Percentiles rank a stretch among this genome's conserved stretches.
phyloP scores from a whole-genome alignment of 345 rosid genomes.

The Odontarrhena argentea region DNA sequence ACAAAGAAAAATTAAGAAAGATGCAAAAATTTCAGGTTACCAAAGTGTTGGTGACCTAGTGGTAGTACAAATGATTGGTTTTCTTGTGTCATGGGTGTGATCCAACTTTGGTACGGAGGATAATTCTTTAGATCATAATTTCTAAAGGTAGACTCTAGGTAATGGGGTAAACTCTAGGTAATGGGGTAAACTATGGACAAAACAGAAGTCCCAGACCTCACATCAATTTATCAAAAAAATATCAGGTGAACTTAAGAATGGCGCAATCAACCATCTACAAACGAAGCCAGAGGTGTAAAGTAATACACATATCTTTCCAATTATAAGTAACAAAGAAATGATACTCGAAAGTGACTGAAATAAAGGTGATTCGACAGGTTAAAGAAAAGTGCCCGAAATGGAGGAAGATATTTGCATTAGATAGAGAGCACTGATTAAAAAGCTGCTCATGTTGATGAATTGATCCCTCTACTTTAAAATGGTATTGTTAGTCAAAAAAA shows the following conservation, averaged over 20 bases:
- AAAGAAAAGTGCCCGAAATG: slow-evolving; percentile 13
- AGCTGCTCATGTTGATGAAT: slow-evolving; percentile 11
- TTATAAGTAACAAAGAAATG: not conserved
- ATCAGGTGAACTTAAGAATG: not conserved
- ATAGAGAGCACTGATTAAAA: slow-evolving; percentile 24
- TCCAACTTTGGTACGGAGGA: no score
- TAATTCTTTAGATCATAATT: no score
- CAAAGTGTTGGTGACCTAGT: no score
- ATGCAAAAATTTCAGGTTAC: no score
- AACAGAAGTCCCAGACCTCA: no score
- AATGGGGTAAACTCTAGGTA: no score
- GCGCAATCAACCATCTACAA: not conserved
- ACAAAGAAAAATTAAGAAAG: no score
- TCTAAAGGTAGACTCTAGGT: no score
- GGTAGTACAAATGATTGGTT: no score
- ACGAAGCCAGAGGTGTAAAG: slow-evolving; percentile 9
- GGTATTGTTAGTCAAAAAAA: slow-evolving; percentile 20
- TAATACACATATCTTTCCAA: not conserved
- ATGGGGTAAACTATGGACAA: no score
- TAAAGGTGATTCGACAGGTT: slow-evolving; percentile 23
- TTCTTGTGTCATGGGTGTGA: no score
- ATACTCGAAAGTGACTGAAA: slow-evolving; percentile 29
- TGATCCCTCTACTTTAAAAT: slow-evolving; percentile 17
- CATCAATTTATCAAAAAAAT: not conserved
- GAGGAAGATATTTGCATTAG: slow-evolving; percentile 32